Conservation (phyloP, 768 basidiomycete species). For the Leucogyrophana mollusca region DNA sequence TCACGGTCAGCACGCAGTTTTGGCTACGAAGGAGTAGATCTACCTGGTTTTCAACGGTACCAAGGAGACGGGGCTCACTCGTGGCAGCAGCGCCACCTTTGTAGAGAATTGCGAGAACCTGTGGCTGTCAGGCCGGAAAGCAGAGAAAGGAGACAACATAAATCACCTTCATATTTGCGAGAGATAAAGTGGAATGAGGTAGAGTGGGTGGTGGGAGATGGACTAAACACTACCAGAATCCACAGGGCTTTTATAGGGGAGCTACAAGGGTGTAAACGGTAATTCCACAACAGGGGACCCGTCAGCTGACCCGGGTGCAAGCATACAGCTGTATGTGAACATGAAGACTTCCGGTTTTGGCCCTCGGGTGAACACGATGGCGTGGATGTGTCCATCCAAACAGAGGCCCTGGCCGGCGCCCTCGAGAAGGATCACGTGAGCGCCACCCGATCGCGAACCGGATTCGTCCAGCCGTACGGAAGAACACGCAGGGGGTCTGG, state of each 20-base stretch:
- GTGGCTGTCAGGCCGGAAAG: neutral
- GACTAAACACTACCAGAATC: neutral
- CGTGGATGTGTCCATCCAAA: neutral
- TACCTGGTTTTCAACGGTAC: constrained; percentile 80
- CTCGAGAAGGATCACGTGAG: constrained; percentile 10
- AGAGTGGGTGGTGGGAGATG: constrained; percentile 8
- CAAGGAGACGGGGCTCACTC: constrained; percentile 73
- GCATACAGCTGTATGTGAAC: neutral
- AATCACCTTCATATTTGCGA: constrained; percentile 43
- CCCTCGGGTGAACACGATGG: neutral
- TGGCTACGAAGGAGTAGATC: constrained; percentile 3
- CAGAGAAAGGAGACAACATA: neutral
- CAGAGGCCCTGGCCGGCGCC: neutral
- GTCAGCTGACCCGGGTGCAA: constrained; percentile 16
- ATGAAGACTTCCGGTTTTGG: constrained; percentile 5
- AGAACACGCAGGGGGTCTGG: too few species aligned
- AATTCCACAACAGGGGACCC: constrained; percentile 1
- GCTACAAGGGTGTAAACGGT: constrained; percentile 2
- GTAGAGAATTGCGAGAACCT: constrained; percentile 78
- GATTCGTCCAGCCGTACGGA: constrained; percentile 3
- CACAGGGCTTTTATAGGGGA: constrained; percentile 18
- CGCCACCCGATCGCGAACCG: constrained; percentile 4
- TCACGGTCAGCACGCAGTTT: constrained; percentile 3
- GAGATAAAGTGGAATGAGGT: constrained; percentile 1
- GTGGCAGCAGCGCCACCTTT: constrained; percentile 62